phyloP scores from a whole-genome alignment of 2,329 filamentous ascomycete species.

The Penicillium sp. region DNA sequence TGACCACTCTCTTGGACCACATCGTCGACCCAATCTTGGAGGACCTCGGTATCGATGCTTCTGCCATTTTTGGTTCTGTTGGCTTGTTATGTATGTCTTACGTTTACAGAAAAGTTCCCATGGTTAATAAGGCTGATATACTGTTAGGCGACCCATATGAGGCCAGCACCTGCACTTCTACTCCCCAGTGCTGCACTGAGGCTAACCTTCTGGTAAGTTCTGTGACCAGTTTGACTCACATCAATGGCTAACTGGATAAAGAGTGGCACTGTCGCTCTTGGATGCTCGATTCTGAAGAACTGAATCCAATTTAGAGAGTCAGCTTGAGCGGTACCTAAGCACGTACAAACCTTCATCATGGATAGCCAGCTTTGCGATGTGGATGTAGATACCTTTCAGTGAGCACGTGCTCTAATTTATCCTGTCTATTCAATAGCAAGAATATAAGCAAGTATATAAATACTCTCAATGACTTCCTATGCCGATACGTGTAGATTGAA shows the following conservation, averaged over 20 bases:
- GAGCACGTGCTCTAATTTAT: too few species aligned
- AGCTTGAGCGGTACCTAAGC: neutral
- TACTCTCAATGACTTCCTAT: too few species aligned
- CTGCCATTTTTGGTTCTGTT: conserved; percentile 28
- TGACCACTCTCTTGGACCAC: conserved; percentile 30
- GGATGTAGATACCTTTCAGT: neutral
- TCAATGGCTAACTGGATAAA: conserved; percentile 8
- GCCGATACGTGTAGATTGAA: too few species aligned
- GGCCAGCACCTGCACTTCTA: conserved; percentile 14
- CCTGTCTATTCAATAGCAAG: too few species aligned
- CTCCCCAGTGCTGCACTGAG: conserved; percentile 33
- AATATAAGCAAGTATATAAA: too few species aligned
- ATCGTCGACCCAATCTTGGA: conserved; percentile 26
- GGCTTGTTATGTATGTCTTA: conserved; percentile 27
- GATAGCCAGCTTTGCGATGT: neutral
- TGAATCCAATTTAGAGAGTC: neutral
- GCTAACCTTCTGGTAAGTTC: conserved; percentile 29
- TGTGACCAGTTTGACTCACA: neutral
- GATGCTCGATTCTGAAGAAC: conserved; percentile 18
- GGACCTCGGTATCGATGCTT: conserved; percentile 22
- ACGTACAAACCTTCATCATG: neutral
- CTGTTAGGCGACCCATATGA: conserved; percentile 25
- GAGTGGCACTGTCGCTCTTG: conserved; percentile 27
- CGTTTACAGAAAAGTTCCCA: neutral
- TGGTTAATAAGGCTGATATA: neutral